These are phyloP conservation scores for Aspergillus sojae DNA, from an alignment of 2,329 filamentous ascomycete species.

Conservation along the genomic window DNA sequence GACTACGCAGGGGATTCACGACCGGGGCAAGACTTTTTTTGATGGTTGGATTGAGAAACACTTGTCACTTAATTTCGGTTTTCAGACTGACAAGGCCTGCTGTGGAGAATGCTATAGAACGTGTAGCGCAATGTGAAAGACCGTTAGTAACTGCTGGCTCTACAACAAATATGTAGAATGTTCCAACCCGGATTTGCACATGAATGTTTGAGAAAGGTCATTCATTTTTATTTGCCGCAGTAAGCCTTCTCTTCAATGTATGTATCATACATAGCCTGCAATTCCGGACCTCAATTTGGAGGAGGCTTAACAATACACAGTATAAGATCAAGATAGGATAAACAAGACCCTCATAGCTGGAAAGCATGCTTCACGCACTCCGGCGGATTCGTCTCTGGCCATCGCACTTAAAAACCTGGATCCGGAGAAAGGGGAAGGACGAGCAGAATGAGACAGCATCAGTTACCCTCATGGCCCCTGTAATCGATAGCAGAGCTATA, in stretches of 20 bases:
- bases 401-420: not conserved
- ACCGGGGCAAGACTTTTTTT: too few relatives aligned
- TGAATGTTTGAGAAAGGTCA: not conserved
- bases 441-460: not conserved
- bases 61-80: not conserved
- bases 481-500: slow-evolving; percentile 32
- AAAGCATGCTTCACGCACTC: not conserved
- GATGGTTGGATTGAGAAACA: not conserved
- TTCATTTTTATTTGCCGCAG: not conserved
- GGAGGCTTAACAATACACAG: too few relatives aligned
- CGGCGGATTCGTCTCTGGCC: not conserved
- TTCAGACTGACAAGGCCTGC: not conserved
- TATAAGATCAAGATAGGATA: too few relatives aligned
- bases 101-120: not conserved
- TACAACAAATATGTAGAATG: not conserved
- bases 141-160: not conserved
- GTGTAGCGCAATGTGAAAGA: not conserved
- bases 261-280: too few relatives aligned
- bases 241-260: not conserved
- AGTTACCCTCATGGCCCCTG: not conserved
- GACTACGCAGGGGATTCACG: too few relatives aligned
- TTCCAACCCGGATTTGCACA: too few relatives aligned
- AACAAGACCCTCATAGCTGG: too few relatives aligned
- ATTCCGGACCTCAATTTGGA: too few relatives aligned
- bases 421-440: not conserved